Conservation (phyloP, 345 rosid species). For the Salix brachista region DNA sequence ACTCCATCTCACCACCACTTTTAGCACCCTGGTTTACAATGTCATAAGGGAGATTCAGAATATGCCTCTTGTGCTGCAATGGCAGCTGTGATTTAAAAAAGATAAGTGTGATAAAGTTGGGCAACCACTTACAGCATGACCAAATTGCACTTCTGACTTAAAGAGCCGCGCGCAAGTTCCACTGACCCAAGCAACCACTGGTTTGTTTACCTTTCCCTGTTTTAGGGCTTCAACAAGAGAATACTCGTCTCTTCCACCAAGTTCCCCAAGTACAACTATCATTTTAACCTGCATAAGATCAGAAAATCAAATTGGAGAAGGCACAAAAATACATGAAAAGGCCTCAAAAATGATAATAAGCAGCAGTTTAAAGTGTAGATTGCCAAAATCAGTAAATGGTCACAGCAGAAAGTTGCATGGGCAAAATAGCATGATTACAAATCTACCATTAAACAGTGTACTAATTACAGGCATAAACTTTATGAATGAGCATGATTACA, state of each 20-base stretch:
- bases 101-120: constrained; percentile 8
- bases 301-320: constrained; percentile 12
- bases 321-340: not conserved
- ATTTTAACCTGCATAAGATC: constrained; percentile 61
- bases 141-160: constrained; percentile 97
- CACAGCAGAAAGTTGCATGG: not conserved
- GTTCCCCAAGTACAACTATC: constrained; percentile 96
- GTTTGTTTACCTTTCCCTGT: constrained; percentile 87
- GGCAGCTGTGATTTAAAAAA: not conserved
- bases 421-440: not conserved
- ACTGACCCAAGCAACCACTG: constrained; percentile 99
- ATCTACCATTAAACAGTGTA: no score
- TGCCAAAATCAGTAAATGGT: not conserved
- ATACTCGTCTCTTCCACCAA: constrained; percentile 95
- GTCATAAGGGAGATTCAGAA: constrained; percentile 14
- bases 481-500: no score
- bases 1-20: constrained; percentile 97
- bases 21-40: constrained; percentile 74
- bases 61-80: not conserved
- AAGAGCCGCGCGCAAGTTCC: constrained; percentile 96
- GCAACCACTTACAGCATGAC: constrained; percentile 84
- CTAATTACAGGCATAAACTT: not conserved
- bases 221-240: constrained; percentile 94
- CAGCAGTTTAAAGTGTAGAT: not conserved
- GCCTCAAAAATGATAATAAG: not conserved